These are phyloP conservation scores for Elymus sibiricus DNA, from an alignment of 176 grass and related monocot genomes.

Conservation along the genomic window DNA sequence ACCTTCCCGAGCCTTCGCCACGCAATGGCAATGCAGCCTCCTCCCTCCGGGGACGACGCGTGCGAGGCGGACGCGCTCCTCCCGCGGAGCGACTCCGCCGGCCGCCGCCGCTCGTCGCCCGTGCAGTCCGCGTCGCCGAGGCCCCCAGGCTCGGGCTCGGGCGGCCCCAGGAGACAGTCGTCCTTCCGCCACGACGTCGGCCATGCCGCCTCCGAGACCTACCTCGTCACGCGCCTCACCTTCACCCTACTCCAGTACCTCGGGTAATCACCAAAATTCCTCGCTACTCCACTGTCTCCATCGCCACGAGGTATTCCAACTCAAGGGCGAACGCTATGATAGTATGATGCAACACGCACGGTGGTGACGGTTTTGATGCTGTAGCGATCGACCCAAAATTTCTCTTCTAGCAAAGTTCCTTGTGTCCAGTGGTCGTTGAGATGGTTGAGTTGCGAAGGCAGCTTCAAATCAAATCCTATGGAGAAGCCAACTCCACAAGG, in stretches of 20 bases:
- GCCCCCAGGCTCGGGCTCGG: background rate
- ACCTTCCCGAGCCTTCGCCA: background rate
- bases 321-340: background rate
- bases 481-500: background rate
- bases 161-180: slow-evolving; percentile 24
- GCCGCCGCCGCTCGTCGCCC: slow-evolving; percentile 33
- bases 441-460: background rate
- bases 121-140: slow-evolving; percentile 31
- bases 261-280: slow-evolving; percentile 40
- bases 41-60: background rate
- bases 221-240: slow-evolving; percentile 78
- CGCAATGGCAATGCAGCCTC: slow-evolving; percentile 30
- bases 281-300: background rate
- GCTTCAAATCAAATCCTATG: background rate
- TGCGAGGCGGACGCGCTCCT: slow-evolving; percentile 45
- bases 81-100: slow-evolving; percentile 36
- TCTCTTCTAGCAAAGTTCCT: background rate
- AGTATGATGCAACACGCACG: background rate
- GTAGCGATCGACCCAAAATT: background rate
- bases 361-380: slow-evolving; percentile 1
- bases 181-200: slow-evolving; percentile 64
- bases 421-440: background rate
- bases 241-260: slow-evolving; percentile 78
- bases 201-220: slow-evolving; percentile 83
- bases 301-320: background rate